Base-by-base conservation (phyloP, 2,329 filamentous ascomycete species). In the Paraphoma chrysanthemicola region DNA sequence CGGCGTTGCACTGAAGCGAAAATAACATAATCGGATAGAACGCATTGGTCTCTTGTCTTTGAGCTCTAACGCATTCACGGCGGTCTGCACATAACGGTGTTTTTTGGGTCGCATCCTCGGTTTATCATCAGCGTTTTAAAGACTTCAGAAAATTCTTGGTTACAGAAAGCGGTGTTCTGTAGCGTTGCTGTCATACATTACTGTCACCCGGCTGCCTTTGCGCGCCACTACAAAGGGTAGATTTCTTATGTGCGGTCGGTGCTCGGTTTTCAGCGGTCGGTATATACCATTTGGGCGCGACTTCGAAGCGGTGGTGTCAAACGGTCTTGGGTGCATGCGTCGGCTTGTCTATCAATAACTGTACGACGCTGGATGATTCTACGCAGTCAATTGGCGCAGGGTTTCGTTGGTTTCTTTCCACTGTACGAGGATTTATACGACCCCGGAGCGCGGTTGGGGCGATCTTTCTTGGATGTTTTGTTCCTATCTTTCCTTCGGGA, bases 301-400 rank as follows among this genome's bases (percentile, higher is more conserved):
- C 66, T 73, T 72, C 70, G 72, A 74, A 76, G 73, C 73, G 71
- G 67, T 60, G 73, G 73, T 76, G 74, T 75, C 71, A 63, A 63
- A 59, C 66, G 63, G 66, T 67, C 69, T 64, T 64, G 55, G 72
- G 64, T 71, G 72, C 72, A 74, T 75, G 63, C 62, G 63, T 64
- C 59, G 59, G 69, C 60, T 63, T 70, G 68, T 71, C 68, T 73
- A 48, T 63, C 61, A 66, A 66, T 66, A 69, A 23, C 67, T 77
- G 73, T 76, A 77, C 69, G 70, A 77, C 71, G 67, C 73, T 77
- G 70, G 68, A 77, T 72, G 75, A 76, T 70, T 69, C 69, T 74
- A 73, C 67, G 68, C 68, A 68, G 63, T 69, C 67, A 64, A 60
- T 64, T 62, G 64, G 66, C 66, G 67, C 64, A 67, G 64, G 63